Evolutionary conservation across 352 stramenopile species (phyloP), one percentile per base, ranked within the genome.

Genomic region (Phytophthora kernoviae): DNA sequence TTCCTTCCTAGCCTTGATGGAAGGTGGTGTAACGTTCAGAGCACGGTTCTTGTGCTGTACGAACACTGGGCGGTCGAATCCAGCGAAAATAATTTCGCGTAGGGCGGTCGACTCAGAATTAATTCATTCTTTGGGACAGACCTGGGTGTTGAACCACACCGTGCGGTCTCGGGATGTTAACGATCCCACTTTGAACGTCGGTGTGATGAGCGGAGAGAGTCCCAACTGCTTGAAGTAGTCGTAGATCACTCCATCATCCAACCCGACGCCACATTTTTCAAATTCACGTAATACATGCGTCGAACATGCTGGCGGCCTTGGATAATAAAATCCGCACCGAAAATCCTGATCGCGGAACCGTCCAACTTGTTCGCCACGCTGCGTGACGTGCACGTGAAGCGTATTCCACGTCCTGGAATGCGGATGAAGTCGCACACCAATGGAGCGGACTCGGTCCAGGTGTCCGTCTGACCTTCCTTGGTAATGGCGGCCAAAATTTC

Each of bases 11-110:
- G 7, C 37, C 12, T 21, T 18, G 33, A 62, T 62, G 1, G 45
- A 62, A 20, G 45, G 54, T 15, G 44, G 37, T 1, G 48, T 12
- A 0, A 36, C 47, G 45, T 55, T 50, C 10, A 62, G 20, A 4
- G 39, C 33, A 32, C 30, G 44, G 2, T 51, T 43, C 37, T 62
- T 62, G 8, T 62, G 34, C 37, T 62, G 54, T 2, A 56, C 44
- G 39, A 40, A 62, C 5, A 55, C 45, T 1, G 45, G 54, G 12
- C 18, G 7, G 22, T 34, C 22, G 33, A 60, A 60, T 2, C 33
- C 53, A 5, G 4, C 7, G 14, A 53, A 53, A 7, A 32, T n/a
- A 32, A 45, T 62, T 17, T 52, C 45, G 1, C 37, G 54, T 14
- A 39, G 43, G 26, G 45, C 36, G 15, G 22, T 18, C 11, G 8